Evolutionary conservation across 78 protist species (phyloP), one percentile per base, ranked within the genome.

Genomic region (Polysphondylium violaceum): DNA sequence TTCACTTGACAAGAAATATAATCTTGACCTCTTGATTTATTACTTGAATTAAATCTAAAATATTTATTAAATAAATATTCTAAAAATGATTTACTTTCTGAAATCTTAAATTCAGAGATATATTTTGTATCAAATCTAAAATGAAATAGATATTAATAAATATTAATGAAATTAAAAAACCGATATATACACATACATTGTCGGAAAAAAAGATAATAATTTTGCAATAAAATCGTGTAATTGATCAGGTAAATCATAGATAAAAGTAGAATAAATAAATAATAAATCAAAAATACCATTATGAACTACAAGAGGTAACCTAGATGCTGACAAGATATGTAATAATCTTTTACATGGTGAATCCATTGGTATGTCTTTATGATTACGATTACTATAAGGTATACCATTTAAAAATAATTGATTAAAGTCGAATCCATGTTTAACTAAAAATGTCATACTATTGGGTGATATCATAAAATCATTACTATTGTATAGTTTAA

Each of bases 1-100:
- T 38, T 38, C 33, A 65, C 33, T 29, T 75, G 59, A 38, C 68
- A 75, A 23, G 71, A 23, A 33, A 61, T 3, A 29, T 75, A 75
- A 38, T 19, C 0, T 38, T 65, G 55, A 14, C 40, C 40, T 65
- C 51, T 65, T 38, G 43, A 19, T 38, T 36, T 36, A 23, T 51
- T 65, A 8, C 40, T 33, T n/a, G 11, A 65, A 65, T 65, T 65
- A 19, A 65, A 65, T 65, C 73, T 65, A 38, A 38, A 44, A 38
- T 81, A 81, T 68, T 81, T 81, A n/a, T n/a, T 25, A 68, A 81
- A 81, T 40, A 81, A 44, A 56, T 81, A 81, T 81, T 65, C 72
- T 19, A 81, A 33, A 41, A 27, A 81, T 25, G 78, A 38, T 81
- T 77, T 81, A 31, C 36, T 81, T 41, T 81, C 89, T 21, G 23